Conservation (phyloP, 306 rosid genomes). For the Sphenostylis stenocarpa region DNA sequence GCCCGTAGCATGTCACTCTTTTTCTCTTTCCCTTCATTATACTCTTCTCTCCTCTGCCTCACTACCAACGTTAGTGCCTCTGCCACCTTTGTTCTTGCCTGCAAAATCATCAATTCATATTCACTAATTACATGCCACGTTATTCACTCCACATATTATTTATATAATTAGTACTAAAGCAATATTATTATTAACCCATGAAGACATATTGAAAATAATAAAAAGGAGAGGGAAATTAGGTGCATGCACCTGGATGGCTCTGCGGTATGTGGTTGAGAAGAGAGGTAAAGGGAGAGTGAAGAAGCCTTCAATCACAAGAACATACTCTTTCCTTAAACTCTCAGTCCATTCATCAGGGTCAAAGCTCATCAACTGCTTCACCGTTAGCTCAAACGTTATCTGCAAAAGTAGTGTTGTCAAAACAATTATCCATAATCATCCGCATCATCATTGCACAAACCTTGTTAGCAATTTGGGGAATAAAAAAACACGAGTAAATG, state of each 20-base stretch:
- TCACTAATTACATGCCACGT: background rate
- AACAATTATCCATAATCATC: background rate
- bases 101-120: background rate
- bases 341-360: constrained; percentile 97
- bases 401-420: constrained; percentile 23
- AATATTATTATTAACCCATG: background rate
- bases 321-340: constrained; percentile 73
- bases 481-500: background rate
- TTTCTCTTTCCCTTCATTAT: constrained; percentile 37
- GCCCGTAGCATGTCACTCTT: constrained; percentile 81
- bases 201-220: background rate
- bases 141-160: background rate
- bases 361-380: constrained; percentile 97
- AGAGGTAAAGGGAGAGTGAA: constrained; percentile 81
- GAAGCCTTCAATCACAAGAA: constrained; percentile 88
- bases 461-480: constrained; percentile 7
- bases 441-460: constrained; percentile 19
- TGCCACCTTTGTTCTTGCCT: constrained; percentile 93
- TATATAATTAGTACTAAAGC: background rate
- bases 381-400: constrained; percentile 95
- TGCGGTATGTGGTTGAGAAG: constrained; percentile 80
- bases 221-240: background rate
- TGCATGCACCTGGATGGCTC: constrained; percentile 69
- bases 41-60: constrained; percentile 63
- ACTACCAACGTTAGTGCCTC: constrained; percentile 79